Evolutionary conservation across 2,329 filamentous ascomycete genomes (phyloP), one percentile per base, ranked within the genome.

Genomic region (Lecanicillium sp.): DNA sequence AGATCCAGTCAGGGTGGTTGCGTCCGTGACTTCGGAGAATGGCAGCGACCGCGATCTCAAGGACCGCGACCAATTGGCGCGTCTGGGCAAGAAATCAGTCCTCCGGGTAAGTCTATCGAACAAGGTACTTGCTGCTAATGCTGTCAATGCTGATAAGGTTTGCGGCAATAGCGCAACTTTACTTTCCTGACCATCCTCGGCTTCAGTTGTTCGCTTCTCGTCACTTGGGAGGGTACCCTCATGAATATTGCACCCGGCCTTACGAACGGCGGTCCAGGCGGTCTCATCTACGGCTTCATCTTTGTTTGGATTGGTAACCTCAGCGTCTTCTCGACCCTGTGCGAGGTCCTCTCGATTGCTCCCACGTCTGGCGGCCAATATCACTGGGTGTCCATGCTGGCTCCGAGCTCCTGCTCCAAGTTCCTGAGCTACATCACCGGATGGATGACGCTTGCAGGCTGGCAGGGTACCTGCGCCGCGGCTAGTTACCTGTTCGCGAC

Each of bases 311-410:
- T 65, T 22, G 70, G 69, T 4, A 66, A 61, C 45, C 49, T 67
- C 20, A 61, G 62, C 25, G 60, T 69, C 18, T 68, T 67, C 18
- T 54, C 59, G 4, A 60, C 52, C 17, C 49, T 57, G 44, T 54
- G 50, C 11, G 66, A 69, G 50, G 59, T 68, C 44, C 61, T 62
- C 2, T 68, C 63, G 1, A 68, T 69, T 59, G 63, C 71, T 43
- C 46, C 74, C 49, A 49, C 76, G 48, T 41, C 71, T 0, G 75
- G 73, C 33, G 75, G 75, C 8, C 73, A 80, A 54, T 79, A 79
- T 45, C 72, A 77, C 49, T 78, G 74, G 72, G 71, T 77, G 0
- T 72, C 68, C 1, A 68, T 73, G 46, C 65, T 77, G 39, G 68
- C 55, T 3, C 68, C 72, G 1, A 55, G 54, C 2, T 57, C 56